Evolutionary conservation across 169 alveolate genomes (phyloP), one percentile per base, ranked within the genome.

Genomic region (Pseudocohnilembus persalinus): DNA sequence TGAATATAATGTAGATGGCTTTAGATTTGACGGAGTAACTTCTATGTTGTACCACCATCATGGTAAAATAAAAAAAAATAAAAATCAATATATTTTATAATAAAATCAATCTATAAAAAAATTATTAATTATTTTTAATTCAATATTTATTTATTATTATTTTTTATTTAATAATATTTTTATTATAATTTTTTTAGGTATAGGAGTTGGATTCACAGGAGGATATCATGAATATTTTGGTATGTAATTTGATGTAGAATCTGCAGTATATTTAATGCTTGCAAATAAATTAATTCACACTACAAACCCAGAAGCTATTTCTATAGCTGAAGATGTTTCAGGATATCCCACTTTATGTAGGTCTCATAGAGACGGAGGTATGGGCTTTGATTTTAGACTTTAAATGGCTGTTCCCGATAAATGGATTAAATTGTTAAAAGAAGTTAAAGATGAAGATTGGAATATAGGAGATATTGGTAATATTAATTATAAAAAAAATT

Each of bases 11-110:
- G 95, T 96, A 74, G 99, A 97, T 92, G 98, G 98, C 49, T 96
- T 95, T 86, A 94, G 99, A 81, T 95, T 96, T 86, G 98, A 96
- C 87, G 98, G 98, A 74, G 96, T 97, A 72, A 96, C 99, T 24
- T 96, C 98, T 81, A 97, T 97, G 96, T 93, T 97, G 33, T 97
- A 96, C 88, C 94, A 88, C 82, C 98, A 97, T 87, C 99, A 96
- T 85, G 98, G 98, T 31, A 49, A n/a, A n/a, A 11, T 49, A 11
- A 49, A 49, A 49, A 49, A 49, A 11, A 49, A 49, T 49, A 11
- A 49, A 49, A 49, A 11, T 4, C 26, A 49, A 49, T 49, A 49
- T 4, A 49, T 11, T 49, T 11, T 49, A 49, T 11, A 11, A 49
- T 49, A 49, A n/a, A 94, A 94, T 32, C 94, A 11, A 20, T 11